Percentiles rank a stretch among this genome's conserved stretches.
Conservation (phyloP, 1,139 yeast species). For the Yamadazyma atlantica region DNA sequence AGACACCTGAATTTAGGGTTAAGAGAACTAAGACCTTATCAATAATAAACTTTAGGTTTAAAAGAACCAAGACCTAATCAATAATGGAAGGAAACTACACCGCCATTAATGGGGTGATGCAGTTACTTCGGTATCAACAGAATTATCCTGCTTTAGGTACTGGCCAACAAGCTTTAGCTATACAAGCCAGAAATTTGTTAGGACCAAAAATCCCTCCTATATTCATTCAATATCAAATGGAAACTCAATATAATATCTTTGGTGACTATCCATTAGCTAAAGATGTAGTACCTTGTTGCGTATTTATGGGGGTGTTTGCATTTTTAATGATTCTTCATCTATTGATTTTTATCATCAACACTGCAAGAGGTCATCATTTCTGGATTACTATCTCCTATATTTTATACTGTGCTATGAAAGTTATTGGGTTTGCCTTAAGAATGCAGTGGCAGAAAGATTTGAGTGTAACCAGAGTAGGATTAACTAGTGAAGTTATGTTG, state of each 20-base stretch:
- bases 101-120: slow-evolving; percentile 33
- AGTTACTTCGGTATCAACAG: slow-evolving; percentile 25
- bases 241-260: slow-evolving; percentile 24
- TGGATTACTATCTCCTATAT: slow-evolving; percentile 36
- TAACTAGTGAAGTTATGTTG: slow-evolving; percentile 59
- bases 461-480: slow-evolving; percentile 46
- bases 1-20: neutral
- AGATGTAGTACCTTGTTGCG: slow-evolving; percentile 34
- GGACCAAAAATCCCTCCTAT: slow-evolving; percentile 14
- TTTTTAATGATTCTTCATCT: slow-evolving; percentile 28
- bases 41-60: no score
- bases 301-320: slow-evolving; percentile 34
- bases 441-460: slow-evolving; percentile 32
- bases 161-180: slow-evolving; percentile 15
- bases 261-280: slow-evolving; percentile 34
- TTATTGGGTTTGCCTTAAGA: slow-evolving; percentile 34
- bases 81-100: slow-evolving; percentile 11
- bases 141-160: slow-evolving; percentile 20
- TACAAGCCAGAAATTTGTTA: slow-evolving; percentile 15
- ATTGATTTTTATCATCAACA: slow-evolving; percentile 29
- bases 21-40: neutral
- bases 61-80: neutral
- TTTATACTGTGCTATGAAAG: slow-evolving; percentile 29
- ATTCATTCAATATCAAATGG: slow-evolving; percentile 14
- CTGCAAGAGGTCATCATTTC: slow-evolving; percentile 39